Conservation (phyloP, 208 protist species). For the Naegleria lovaniensis region DNA sequence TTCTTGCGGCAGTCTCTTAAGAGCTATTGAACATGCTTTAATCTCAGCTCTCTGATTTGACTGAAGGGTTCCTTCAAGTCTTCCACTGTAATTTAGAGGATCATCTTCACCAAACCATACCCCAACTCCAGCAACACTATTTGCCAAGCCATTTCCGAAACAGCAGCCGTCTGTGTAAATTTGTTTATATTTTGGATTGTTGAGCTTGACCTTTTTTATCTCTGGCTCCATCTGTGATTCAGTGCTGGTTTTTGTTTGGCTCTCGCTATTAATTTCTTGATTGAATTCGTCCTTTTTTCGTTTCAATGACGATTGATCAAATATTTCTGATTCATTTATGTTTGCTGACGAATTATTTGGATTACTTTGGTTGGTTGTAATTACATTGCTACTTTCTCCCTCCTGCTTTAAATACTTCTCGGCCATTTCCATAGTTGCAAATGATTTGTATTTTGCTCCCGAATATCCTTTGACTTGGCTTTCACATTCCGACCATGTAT, state of each 20-base stretch:
- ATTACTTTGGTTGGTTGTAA: too few species aligned
- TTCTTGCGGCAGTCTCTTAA: neutral
- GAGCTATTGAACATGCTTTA: neutral
- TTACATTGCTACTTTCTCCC: slow-evolving; percentile 3
- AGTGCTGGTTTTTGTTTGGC: too few species aligned
- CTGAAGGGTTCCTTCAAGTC: neutral
- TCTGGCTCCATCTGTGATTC: too few species aligned
- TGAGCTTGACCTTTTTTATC: neutral
- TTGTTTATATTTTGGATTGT: neutral
- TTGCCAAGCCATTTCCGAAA: slow-evolving; percentile 6
- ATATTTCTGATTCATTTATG: too few species aligned
- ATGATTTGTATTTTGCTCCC: slow-evolving; percentile 62
- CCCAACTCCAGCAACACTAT: neutral
- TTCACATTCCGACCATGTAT: slow-evolving; percentile 63
- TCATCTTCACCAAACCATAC: neutral
- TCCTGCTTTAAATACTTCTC: slow-evolving; percentile 17
- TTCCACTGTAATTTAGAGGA: neutral
- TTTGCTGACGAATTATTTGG: too few species aligned
- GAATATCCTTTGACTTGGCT: slow-evolving; percentile 58
- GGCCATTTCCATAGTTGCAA: slow-evolving; percentile 56
- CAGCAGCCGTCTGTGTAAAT: slow-evolving; percentile 25
- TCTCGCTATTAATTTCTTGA: too few species aligned
- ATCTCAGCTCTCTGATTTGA: slow-evolving; percentile 14
- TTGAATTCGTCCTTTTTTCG: too few species aligned
- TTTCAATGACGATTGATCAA: too few species aligned